Base-by-base conservation (phyloP, 768 basidiomycete genomes). In the Leccinum ochraceum region DNA sequence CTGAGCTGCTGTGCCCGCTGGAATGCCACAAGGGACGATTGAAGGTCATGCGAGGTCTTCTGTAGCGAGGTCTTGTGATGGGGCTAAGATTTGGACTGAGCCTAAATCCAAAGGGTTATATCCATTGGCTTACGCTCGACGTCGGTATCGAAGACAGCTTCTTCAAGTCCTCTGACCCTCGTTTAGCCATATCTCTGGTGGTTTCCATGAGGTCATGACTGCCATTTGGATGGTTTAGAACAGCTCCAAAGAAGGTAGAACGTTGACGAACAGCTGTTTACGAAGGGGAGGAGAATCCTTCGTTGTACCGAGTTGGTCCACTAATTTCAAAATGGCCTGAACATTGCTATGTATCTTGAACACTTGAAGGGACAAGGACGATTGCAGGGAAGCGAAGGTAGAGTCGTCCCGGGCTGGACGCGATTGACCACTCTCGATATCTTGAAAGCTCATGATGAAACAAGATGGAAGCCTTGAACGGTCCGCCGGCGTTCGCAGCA, bases 291-390 rank as follows among this genome's bases (percentile, higher is more conserved):
- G 85, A 17, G 89, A 92, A 73, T 98, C 95, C 68, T 86, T 86
- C 34, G 78, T 78, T 0, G 90, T 93, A 4, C 96, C 96, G 1
- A 99, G 83, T 74, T 95, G 92, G 70, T 98, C 95, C n/a, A 98
- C 93, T n/a, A 95, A 82, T 76, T 92, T 93, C 67, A 94, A 75
- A 53, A 99, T 95, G 16, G 92, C 96, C 69, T 96, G 93, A 3
- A 98, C 94, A 76, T 99, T 99, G 60, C 92, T 86, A 69, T 96
- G 95, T 79, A 98, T 94, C 84, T 98, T 98, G 88, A 98, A 98
- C 60, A 96, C 93, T 74, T 98, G 95, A 6, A 98, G 81, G 1
- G 90, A 90, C 61, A 94, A 75, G 14, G 92, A 92, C 3, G 84
- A 86, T 70, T 94, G 94, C 16, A 95, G 78, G 34, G 79, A 80